phyloP scores from a whole-genome alignment of 1,284 basidiomycete species.

The Cystobasidium pallidum region DNA sequence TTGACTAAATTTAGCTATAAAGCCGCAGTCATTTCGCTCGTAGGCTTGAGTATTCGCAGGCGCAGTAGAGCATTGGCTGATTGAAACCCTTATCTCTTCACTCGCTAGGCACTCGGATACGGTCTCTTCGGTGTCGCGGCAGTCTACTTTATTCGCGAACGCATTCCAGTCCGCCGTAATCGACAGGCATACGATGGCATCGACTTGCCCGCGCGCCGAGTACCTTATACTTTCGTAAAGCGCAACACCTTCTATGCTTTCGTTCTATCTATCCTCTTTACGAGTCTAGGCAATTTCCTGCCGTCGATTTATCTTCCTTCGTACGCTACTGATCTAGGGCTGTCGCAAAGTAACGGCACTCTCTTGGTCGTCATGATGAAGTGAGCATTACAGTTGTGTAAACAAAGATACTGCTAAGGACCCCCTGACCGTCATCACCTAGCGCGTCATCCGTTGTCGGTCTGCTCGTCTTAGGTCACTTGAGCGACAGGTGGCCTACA shows the following conservation, averaged over 20 bases:
- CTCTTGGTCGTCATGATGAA: slow-evolving; percentile 57
- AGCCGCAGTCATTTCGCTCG: slow-evolving; percentile 55
- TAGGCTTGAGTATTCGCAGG: background rate
- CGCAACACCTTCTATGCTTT: slow-evolving; percentile 53
- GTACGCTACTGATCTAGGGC: slow-evolving; percentile 54
- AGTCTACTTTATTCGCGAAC: slow-evolving; percentile 55
- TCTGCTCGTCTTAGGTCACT: slow-evolving; percentile 54
- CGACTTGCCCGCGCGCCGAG: slow-evolving; percentile 5
- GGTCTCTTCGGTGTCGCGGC: slow-evolving; percentile 51
- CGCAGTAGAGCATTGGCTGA: background rate
- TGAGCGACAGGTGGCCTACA: slow-evolving; percentile 55
- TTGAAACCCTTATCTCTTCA: background rate
- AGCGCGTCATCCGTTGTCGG: slow-evolving; percentile 56
- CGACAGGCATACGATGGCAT: slow-evolving; percentile 6
- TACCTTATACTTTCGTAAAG: slow-evolving; percentile 53
- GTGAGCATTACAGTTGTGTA: slow-evolving; percentile 45
- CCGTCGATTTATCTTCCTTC: slow-evolving; percentile 57
- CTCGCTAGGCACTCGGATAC: slow-evolving; percentile 52
- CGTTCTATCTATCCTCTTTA: slow-evolving; percentile 53
- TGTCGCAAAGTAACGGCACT: slow-evolving; percentile 54
- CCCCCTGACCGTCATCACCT: background rate
- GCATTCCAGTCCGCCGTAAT: slow-evolving; percentile 53
- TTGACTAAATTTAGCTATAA: slow-evolving; percentile 57
- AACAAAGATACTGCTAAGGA: no score
- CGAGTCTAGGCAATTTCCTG: slow-evolving; percentile 57